Evolutionary conservation across 2,329 filamentous ascomycete species (phyloP), one percentile per base, ranked within the genome.

Genomic region (Aureobasidium sp.): DNA sequence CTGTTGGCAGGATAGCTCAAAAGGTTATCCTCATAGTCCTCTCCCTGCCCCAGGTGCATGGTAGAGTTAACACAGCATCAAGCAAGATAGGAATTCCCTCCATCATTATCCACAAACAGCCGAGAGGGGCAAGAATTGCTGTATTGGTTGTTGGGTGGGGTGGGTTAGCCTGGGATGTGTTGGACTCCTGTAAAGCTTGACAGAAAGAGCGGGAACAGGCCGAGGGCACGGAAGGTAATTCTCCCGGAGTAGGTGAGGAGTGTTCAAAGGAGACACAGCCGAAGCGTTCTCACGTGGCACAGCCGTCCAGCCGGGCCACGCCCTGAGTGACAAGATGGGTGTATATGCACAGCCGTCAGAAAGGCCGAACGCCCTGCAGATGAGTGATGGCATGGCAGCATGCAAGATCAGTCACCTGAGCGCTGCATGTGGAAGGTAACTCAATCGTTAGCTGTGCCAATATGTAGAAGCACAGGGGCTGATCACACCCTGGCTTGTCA

Each of bases 91-190:
- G 19, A 17, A 7, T 5, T 29, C 6, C 27, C 29, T 37, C n/a
- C 23, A 27, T n/a, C 35, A n/a, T 42, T 37, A 53, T 37, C 17
- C 25, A 25, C 10, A n/a, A 11, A 23, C 23, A 21, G 51, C 51
- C 33, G 43, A 55, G 35, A 42, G 38, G 27, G 27, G 25, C 51
- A 38, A n/a, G 35, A 23, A 27, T 21, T 33, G 51, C 38, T 21
- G 11, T 57, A 46, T 57, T 57, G 53, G 29, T 15, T 57, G 53
- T 57, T 57, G 53, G 53, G 53, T 15, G 53, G 53, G 38, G 40
- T 35, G 23, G 17, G 6, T 11, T 46, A 46, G 27, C 17, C 29
- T 15, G 53, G 15, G 19, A 50, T 37, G 40, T 57, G 53, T 57
- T 57, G 53, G 53, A 35, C 13, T 45, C 7, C 8, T 4, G n/a